Conservation (phyloP, 2,329 filamentous ascomycete genomes). For the Diaporthe helianthi region DNA sequence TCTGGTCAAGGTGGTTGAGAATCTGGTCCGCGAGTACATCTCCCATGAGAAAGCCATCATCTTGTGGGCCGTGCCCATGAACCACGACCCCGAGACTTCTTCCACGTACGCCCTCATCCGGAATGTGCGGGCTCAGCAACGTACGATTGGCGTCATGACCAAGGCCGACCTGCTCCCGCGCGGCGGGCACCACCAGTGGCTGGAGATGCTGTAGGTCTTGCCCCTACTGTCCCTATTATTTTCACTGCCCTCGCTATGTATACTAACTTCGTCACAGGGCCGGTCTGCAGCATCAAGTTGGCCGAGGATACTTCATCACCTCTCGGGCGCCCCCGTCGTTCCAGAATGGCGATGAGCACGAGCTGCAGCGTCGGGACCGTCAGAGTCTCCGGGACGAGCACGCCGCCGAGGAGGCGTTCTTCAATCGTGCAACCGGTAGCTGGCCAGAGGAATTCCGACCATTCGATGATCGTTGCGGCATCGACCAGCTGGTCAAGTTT, state of each 20-base stretch:
- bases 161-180: constrained; percentile 78
- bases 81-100: constrained; percentile 78
- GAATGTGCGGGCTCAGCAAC: constrained; percentile 59
- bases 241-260: not conserved
- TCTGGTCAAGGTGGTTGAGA: constrained; percentile 74
- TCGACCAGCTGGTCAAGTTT: constrained; percentile 59
- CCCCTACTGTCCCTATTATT: too few species aligned
- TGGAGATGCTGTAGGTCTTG: constrained; percentile 52
- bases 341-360: constrained; percentile 46
- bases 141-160: constrained; percentile 79
- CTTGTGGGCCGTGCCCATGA: constrained; percentile 79
- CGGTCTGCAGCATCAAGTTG: constrained; percentile 66
- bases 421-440: constrained; percentile 47
- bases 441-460: constrained; percentile 59
- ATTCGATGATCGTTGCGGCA: constrained; percentile 58
- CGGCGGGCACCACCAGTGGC: constrained; percentile 63
- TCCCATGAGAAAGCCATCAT: constrained; percentile 74
- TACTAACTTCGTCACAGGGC: constrained; percentile 37
- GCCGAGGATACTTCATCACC: constrained; percentile 81
- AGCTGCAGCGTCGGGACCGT: constrained; percentile 44
- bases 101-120: constrained; percentile 72
- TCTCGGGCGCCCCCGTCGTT: constrained; percentile 62
- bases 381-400: constrained; percentile 51
- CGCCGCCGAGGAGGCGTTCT: constrained; percentile 60
- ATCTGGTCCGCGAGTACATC: constrained; percentile 75